Evolutionary conservation across 2,329 filamentous ascomycete species (phyloP), one percentile per base, ranked within the genome.

Genomic region (Plenodomus tracheiphilus): DNA sequence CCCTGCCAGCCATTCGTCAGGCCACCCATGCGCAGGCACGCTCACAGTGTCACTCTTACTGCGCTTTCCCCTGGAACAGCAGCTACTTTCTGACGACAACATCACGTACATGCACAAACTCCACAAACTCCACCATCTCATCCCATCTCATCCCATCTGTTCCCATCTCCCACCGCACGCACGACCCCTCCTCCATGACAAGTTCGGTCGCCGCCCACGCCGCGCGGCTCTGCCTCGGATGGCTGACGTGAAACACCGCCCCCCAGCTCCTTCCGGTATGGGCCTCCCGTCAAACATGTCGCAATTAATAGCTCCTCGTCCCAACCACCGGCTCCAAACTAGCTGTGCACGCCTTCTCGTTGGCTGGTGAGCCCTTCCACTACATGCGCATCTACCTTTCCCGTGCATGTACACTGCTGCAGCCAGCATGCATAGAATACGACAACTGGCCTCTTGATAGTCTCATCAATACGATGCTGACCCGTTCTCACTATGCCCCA

Each of bases 171-270:
- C 13, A 7, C 28, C 13, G 6, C 13, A 11, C 15, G 15, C 7
- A 8, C 28, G 28, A 6, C 18, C 22, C 45, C 41, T 9, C 25
- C 16, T 15, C 18, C 35, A 25, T 45, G 37, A 40, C 34, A 43
- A 18, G 19, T 18, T 18, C 9, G 9, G 9, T 43, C 43, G 32
- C 28, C 30, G 19, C 39, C 19, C 28, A 9, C 53, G 47, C 50
- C 44, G 48, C 46, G 56, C 54, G 58, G 51, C 51, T 56, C 48
- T 17, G 39, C 39, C 40, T 51, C 56, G 53, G 51, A 50, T 56
- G 49, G 52, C 51, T 53, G 50, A 59, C 51, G 51, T 60, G 55
- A 56, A 54, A 52, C 53, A 50, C 41, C 36, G 50, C 41, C 42
- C 45, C 32, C 30, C 38, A 35, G 4, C 51, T 43, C 48, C 36